Evolutionary conservation across 1,284 basidiomycete species (phyloP).

Genomic region (Ceratobasidium sp.): DNA sequence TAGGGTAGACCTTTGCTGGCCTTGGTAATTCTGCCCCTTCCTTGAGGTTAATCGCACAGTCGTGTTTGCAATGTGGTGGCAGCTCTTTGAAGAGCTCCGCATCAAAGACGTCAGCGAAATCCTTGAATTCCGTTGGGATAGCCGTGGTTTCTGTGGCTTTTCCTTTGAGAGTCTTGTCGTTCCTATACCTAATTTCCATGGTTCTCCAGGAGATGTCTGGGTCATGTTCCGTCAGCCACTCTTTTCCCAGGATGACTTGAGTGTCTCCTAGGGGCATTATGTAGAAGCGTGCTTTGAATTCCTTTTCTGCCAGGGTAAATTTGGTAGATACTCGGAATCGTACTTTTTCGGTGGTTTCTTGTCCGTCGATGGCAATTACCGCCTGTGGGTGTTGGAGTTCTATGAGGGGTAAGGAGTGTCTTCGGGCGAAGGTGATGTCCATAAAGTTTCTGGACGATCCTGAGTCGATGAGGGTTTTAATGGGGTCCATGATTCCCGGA

Average conservation of each 20-base stretch:
- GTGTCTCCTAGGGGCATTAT: slow-evolving; percentile 5
- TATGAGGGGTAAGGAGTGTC: too few species aligned
- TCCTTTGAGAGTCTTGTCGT: background rate
- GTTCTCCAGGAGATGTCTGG: slow-evolving; percentile 41
- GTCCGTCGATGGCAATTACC: background rate
- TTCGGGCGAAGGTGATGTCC: background rate
- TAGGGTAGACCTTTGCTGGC: slow-evolving; percentile 1
- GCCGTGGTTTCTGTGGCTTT: background rate
- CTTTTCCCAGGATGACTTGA: slow-evolving; percentile 41
- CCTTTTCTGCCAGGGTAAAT: background rate
- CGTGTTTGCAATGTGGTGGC: slow-evolving; percentile 41
- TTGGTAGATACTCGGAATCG: too few species aligned
- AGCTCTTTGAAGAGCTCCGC: slow-evolving; percentile 31
- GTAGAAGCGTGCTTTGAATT: background rate
- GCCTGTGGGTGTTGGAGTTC: background rate
- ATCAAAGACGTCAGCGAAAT: slow-evolving; percentile 42
- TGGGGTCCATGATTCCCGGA: background rate
- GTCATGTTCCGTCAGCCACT: slow-evolving; percentile 41
- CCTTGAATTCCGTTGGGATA: slow-evolving; percentile 40
- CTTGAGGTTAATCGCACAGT: slow-evolving; percentile 41
- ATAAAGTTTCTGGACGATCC: background rate
- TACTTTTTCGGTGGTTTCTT: background rate
- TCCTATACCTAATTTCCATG: background rate
- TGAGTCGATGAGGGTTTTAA: background rate
- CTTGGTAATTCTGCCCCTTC: slow-evolving; percentile 6